phyloP scores from a whole-genome alignment of 345 rosid genomes.

The Brassica nigra region DNA sequence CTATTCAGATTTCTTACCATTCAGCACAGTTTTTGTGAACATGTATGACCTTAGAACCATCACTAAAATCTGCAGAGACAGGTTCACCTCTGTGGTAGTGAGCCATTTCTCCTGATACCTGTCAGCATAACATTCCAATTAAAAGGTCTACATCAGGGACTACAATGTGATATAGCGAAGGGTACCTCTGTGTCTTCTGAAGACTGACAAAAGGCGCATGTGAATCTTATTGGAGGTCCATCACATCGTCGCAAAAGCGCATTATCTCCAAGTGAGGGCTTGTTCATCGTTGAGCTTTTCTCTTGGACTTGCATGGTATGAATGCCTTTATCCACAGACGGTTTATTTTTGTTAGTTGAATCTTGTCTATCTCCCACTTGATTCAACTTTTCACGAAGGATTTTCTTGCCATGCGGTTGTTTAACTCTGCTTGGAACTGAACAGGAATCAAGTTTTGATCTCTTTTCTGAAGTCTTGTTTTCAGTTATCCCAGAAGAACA shows the following conservation, averaged over 20 bases:
- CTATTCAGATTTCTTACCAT: slow-evolving; percentile 60
- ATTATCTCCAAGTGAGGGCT: slow-evolving; percentile 29
- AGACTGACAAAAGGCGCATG: slow-evolving; percentile 85
- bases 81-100: slow-evolving; percentile 67
- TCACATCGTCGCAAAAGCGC: slow-evolving; percentile 46
- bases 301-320: slow-evolving; percentile 18
- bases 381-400: slow-evolving; percentile 35
- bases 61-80: slow-evolving; percentile 58
- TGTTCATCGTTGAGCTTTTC: slow-evolving; percentile 34
- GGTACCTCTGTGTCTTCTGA: slow-evolving; percentile 70
- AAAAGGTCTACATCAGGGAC: not conserved
- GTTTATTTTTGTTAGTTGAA: slow-evolving; percentile 27
- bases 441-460: slow-evolving; percentile 29
- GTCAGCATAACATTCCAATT: slow-evolving; percentile 21
- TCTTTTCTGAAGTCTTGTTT: slow-evolving; percentile 33
- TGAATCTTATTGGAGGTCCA: slow-evolving; percentile 26
- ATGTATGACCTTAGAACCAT: slow-evolving; percentile 64
- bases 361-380: slow-evolving; percentile 29
- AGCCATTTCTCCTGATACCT: slow-evolving; percentile 88
- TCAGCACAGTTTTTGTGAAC: slow-evolving; percentile 81
- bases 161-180: slow-evolving; percentile 15
- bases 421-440: slow-evolving; percentile 26
- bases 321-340: slow-evolving; percentile 11
- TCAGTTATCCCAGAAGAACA: slow-evolving; percentile 19
- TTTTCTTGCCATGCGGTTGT: slow-evolving; percentile 18